A percentile compares a stretch with the other conserved stretches of the same genome.
phyloP scores from a whole-genome alignment of 2,329 filamentous ascomycete species.

The Trichoderma atroviride region DNA sequence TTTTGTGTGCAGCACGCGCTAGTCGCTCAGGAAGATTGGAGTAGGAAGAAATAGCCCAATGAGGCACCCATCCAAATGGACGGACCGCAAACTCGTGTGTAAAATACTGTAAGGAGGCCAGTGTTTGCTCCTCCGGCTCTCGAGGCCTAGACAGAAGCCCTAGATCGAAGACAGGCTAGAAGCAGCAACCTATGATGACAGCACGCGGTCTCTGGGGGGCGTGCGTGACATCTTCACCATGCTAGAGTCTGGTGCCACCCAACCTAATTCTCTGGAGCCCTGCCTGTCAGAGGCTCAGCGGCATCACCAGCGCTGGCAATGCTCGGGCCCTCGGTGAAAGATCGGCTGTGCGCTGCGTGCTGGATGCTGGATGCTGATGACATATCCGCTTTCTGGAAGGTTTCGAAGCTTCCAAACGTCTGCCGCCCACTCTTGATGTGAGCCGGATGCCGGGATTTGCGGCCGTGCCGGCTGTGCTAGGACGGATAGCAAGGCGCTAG shows the following conservation, averaged over 20 bases:
- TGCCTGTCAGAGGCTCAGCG: not conserved
- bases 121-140: not conserved
- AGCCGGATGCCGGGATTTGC: slow-evolving; percentile 19
- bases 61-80: not conserved
- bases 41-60: not conserved
- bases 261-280: slow-evolving; percentile 17
- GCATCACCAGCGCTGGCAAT: not conserved
- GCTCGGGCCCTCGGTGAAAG: slow-evolving; percentile 1
- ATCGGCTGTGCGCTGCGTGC: slow-evolving; percentile 2
- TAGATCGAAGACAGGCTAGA: not conserved
- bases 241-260: slow-evolving; percentile 16
- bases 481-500: not conserved
- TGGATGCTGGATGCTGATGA: not conserved
- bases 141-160: not conserved
- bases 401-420: slow-evolving; percentile 7
- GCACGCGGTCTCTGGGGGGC: not conserved
- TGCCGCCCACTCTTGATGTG: not conserved
- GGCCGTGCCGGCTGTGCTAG: slow-evolving; percentile 13
- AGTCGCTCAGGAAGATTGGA: not conserved
- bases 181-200: not conserved
- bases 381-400: slow-evolving; percentile 12
- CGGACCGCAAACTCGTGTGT: not conserved
- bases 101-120: not conserved
- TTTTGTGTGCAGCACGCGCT: slow-evolving; percentile 2
- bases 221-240: slow-evolving; percentile 8